Conservation (phyloP, 2,329 filamentous ascomycete species). For the Cryphonectria nitschkei region DNA sequence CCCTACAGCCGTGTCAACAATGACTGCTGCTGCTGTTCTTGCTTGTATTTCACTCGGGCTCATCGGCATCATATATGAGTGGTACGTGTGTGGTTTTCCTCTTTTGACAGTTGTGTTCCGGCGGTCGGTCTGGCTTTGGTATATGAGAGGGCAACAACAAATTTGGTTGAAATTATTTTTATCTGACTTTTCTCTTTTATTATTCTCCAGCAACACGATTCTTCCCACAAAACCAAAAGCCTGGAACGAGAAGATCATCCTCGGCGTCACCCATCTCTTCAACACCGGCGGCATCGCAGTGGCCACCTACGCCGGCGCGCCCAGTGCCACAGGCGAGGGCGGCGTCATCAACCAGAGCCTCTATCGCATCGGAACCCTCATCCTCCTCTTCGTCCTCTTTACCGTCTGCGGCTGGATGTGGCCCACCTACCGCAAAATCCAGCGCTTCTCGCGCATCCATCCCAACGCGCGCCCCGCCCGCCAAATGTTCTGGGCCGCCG, state of each 20-base stretch:
- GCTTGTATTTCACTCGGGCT: conserved; percentile 23
- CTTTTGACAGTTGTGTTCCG: no score
- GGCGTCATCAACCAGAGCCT: conserved; percentile 29
- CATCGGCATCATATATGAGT: conserved; percentile 36
- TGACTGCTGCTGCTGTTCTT: conserved; percentile 36
- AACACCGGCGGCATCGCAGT: conserved; percentile 33
- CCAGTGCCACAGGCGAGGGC: conserved; percentile 21
- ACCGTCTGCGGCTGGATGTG: conserved; percentile 33
- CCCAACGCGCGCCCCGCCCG: conserved; percentile 29
- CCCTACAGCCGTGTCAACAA: conserved; percentile 33
- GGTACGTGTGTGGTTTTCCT: conserved; percentile 26
- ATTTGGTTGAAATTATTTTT: no score
- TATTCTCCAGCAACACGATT: conserved; percentile 14
- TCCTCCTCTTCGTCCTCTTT: conserved; percentile 33
- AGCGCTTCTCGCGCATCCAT: conserved; percentile 18
- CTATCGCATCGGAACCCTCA: conserved; percentile 32
- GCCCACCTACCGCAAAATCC: conserved; percentile 30
- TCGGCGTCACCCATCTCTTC: conserved; percentile 33
- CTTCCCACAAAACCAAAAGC: conserved; percentile 14
- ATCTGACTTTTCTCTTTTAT: background rate
- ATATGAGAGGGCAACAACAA: no score
- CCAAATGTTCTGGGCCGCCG: conserved; percentile 28
- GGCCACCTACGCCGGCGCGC: conserved; percentile 31
- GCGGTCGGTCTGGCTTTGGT: no score
- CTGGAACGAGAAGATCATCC: conserved; percentile 32